Base-by-base conservation (phyloP, 148 eudicot species). In the Suaeda aralocaspica region DNA sequence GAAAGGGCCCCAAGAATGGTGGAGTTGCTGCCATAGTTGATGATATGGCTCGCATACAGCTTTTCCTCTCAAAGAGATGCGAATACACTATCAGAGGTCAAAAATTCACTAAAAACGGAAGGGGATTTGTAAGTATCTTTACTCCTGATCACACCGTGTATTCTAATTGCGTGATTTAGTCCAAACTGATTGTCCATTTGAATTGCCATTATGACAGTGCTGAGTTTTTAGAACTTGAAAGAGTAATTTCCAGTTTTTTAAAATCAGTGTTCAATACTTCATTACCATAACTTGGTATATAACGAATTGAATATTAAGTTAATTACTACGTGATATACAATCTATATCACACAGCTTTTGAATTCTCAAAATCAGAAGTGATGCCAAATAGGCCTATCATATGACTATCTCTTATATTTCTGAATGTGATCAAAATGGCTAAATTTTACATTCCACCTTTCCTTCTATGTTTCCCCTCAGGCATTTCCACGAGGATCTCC, bases 11-110 rank as follows among this genome's bases (percentile, higher is more conserved):
- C 22, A 78, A 81, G 45, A 80, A 81, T 6, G 96, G 89, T 24
- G 96, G 96, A n/a, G 86, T 89, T 69, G 89, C 86, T 66, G 95
- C 91, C 12, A 68, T 89, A 22, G 78, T 89, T 9, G 95, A 89
- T 57, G 86, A 87, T 63, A 84, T 85, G 44, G 82, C 86, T 9
- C 87, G 87, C 59, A 64, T 80, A 42, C 86, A 82, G 62, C 82
- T 85, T 72, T 87, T 89, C 77, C 91, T 89, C 56, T 80, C 91
- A 28, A 74, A 83, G 15, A 84, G 85, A 72, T 89, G 96, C 59
- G 88, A 89, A n/a, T 87, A 77, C 80, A 85, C 85, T 31, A 85
- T 89, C 49, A 83, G 84, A 7, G 96, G 96, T 74, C 81, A 66
- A 53, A 82, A 80, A 67, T 89, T 89, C 85, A 87, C 91, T 71